phyloP scores from a whole-genome alignment of 1,284 basidiomycete species.

The Ganoderma lingzhi region DNA sequence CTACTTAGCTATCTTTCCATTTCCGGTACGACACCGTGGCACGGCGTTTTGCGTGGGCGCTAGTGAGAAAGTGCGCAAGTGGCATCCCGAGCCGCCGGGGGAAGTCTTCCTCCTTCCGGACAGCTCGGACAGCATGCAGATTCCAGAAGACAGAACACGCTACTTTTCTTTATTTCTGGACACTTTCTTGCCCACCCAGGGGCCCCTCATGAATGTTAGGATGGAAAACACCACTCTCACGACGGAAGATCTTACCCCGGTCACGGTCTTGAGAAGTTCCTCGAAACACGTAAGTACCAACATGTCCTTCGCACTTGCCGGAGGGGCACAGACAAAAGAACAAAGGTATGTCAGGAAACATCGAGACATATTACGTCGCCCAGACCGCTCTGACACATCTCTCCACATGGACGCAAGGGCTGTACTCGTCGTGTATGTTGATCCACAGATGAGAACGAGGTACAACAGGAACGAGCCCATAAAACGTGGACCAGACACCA shows the following conservation, averaged over 20 bases:
- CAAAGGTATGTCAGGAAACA: not conserved
- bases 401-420: not conserved
- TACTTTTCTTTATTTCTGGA: not conserved
- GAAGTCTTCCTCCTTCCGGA: not conserved
- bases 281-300: too few relatives aligned
- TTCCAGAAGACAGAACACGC: not conserved
- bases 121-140: not conserved
- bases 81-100: not conserved
- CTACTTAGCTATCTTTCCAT: constrained; percentile 15
- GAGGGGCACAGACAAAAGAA: not conserved
- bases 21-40: constrained; percentile 10
- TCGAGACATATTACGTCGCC: not conserved
- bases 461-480: not conserved
- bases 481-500: not conserved
- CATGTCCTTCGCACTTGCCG: not conserved
- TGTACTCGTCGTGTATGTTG: not conserved
- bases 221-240: not conserved
- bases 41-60: constrained; percentile 15
- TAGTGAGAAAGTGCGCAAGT: not conserved
- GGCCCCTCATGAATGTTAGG: not conserved
- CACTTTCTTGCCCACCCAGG: not conserved
- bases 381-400: not conserved
- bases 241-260: not conserved
- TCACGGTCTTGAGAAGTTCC: too few relatives aligned
- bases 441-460: not conserved